Percentiles rank a stretch among this genome's conserved stretches.
Conservation (phyloP, 208 protist species). For the Leishmania turanica region DNA sequence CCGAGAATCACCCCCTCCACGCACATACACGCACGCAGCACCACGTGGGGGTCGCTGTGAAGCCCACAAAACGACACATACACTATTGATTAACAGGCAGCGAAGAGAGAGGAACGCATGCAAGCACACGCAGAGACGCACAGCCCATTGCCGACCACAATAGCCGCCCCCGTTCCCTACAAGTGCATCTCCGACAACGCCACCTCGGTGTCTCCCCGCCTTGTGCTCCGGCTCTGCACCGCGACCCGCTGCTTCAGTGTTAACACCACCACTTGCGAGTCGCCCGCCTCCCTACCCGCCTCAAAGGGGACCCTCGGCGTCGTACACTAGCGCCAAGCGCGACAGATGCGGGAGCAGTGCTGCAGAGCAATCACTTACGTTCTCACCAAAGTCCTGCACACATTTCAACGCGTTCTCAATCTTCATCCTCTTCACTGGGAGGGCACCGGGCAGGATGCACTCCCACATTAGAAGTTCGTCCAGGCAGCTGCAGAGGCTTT, state of each 20-base stretch:
- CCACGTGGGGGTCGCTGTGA: background rate
- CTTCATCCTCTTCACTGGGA: slow-evolving; percentile 86
- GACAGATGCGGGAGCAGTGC: slow-evolving; percentile 48
- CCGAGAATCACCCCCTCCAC: background rate
- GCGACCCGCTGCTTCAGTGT: background rate
- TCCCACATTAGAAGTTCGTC: slow-evolving; percentile 87
- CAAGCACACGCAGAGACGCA: background rate
- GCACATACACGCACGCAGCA: background rate
- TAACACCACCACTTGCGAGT: background rate
- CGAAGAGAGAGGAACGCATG: background rate
- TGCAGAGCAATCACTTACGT: slow-evolving; percentile 2
- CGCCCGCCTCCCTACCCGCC: background rate
- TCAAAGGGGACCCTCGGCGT: slow-evolving; percentile 34
- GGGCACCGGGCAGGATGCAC: slow-evolving; percentile 70
- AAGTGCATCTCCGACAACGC: background rate
- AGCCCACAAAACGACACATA: background rate
- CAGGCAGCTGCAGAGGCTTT: slow-evolving; percentile 60
- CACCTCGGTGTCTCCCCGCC: background rate
- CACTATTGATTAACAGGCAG: background rate
- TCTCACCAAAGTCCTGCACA: slow-evolving; percentile 14
- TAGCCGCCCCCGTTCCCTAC: background rate
- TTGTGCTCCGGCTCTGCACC: no score
- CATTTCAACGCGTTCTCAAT: slow-evolving; percentile 71
- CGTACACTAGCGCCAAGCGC: slow-evolving; percentile 59
- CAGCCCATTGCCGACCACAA: background rate